Evolutionary conservation across 2,329 filamentous ascomycete genomes (phyloP).

Genomic region (Colletotrichum plurivorum): DNA sequence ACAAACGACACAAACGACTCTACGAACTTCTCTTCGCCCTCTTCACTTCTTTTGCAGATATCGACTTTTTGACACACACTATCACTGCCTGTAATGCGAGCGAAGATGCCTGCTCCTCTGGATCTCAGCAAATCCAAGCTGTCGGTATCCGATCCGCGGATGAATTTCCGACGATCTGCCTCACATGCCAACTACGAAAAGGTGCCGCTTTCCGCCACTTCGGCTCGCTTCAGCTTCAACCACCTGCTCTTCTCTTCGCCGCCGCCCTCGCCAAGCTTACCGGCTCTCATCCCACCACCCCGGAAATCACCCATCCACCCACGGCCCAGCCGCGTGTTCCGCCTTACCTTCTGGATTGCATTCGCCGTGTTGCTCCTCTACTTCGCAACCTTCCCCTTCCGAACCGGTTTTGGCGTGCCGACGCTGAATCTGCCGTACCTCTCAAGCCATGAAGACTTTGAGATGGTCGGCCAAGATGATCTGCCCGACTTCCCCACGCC

Average conservation of each 20-base stretch:
- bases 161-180: slow-evolving; percentile 72
- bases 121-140: slow-evolving; percentile 63
- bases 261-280: slow-evolving; percentile 79
- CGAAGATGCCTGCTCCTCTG: slow-evolving; percentile 61
- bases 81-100: slow-evolving; percentile 37
- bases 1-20: slow-evolving; percentile 29
- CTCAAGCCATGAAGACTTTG: slow-evolving; percentile 65
- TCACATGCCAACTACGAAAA: slow-evolving; percentile 69
- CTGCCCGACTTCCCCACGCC: slow-evolving; percentile 82
- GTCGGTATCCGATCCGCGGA: slow-evolving; percentile 66
- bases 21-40: slow-evolving; percentile 25
- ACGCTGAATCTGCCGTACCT: slow-evolving; percentile 55
- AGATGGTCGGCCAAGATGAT: slow-evolving; percentile 76
- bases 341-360: slow-evolving; percentile 68
- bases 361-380: slow-evolving; percentile 68
- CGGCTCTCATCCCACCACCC: slow-evolving; percentile 75
- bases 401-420: slow-evolving; percentile 47
- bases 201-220: slow-evolving; percentile 70
- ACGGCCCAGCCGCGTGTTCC: slow-evolving; percentile 70
- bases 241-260: slow-evolving; percentile 77
- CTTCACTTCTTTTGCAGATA: slow-evolving; percentile 24
- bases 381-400: slow-evolving; percentile 54
- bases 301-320: slow-evolving; percentile 72
- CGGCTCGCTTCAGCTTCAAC: slow-evolving; percentile 75
- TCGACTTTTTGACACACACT: slow-evolving; percentile 4